phyloP scores from a whole-genome alignment of 768 basidiomycete genomes.

The Boletus pseudo-olivaceus region DNA sequence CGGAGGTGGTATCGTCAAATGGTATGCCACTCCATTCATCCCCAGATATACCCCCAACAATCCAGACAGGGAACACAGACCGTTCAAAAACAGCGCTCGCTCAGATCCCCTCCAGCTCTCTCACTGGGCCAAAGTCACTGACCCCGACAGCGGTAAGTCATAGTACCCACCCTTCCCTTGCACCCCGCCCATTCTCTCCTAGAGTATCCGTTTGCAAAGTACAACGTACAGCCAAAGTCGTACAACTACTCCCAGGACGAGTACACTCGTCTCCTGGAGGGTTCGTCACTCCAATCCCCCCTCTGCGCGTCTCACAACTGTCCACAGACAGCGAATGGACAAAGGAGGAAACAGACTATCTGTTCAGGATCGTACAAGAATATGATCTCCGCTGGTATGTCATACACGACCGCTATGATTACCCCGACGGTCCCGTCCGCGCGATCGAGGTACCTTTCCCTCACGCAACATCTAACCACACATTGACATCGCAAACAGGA shows the following conservation, averaged over 20 bases:
- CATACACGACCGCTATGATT: constrained; percentile 87
- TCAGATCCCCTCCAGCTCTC: constrained; percentile 62
- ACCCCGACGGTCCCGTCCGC: constrained; percentile 47
- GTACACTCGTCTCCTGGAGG: constrained; percentile 76
- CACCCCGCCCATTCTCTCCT: neutral
- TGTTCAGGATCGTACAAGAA: constrained; percentile 74
- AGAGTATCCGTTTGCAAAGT: constrained; percentile 84
- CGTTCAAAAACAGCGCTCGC: constrained; percentile 72
- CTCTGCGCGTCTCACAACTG: neutral
- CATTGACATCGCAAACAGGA: constrained; percentile 42
- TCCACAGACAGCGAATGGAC: constrained; percentile 77
- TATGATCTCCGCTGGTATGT: constrained; percentile 91
- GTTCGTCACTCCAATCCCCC: constrained; percentile 33
- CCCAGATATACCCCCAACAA: neutral
- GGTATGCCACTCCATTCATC: constrained; percentile 41
- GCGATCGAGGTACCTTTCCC: constrained; percentile 60
- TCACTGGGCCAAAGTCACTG: constrained; percentile 80
- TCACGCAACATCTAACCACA: neutral
- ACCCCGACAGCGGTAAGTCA: constrained; percentile 52
- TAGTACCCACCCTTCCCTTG: neutral
- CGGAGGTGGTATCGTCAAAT: constrained; percentile 60
- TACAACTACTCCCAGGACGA: constrained; percentile 84
- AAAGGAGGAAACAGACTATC: constrained; percentile 90
- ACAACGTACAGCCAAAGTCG: constrained; percentile 62
- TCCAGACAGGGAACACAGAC: constrained; percentile 63